Percentiles rank a stretch among this genome's conserved stretches.
phyloP scores from a whole-genome alignment of 106 monocot genomes.

The Acorus calamus region DNA sequence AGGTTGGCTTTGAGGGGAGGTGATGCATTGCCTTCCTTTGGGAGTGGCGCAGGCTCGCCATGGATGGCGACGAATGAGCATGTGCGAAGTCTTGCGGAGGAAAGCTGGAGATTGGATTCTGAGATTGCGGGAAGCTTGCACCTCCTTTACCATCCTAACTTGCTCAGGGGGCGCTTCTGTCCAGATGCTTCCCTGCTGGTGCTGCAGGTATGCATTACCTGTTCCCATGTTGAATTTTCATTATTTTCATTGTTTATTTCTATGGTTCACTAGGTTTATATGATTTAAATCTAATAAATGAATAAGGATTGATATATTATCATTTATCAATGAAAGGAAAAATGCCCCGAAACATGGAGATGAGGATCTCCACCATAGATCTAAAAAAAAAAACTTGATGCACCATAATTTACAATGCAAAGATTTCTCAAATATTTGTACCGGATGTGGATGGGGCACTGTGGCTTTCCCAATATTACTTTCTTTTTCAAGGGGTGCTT shows the following conservation, averaged over 20 bases:
- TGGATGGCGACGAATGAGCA: conserved; percentile 54
- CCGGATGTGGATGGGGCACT: too few relatives aligned
- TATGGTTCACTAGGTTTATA: too few relatives aligned
- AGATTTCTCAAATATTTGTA: too few relatives aligned
- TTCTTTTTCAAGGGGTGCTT: too few relatives aligned
- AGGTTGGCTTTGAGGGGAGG: conserved; percentile 70
- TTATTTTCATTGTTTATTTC: neutral
- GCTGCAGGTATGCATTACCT: conserved; percentile 54
- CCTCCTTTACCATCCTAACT: conserved; percentile 81
- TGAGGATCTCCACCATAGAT: too few relatives aligned
- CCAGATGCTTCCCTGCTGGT: conserved; percentile 94
- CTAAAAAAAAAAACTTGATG: too few relatives aligned
- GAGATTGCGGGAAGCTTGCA: conserved; percentile 70
- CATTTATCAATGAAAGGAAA: too few relatives aligned
- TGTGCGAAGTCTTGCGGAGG: conserved; percentile 58
- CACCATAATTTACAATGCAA: too few relatives aligned
- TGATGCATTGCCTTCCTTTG: conserved; percentile 76
- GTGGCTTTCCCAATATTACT: too few relatives aligned
- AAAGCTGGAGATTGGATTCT: conserved; percentile 55
- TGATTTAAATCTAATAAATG: too few relatives aligned
- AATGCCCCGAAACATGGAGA: too few relatives aligned
- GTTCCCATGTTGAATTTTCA: neutral
- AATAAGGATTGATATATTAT: too few relatives aligned
- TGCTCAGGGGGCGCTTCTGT: conserved; percentile 70
- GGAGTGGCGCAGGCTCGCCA: conserved; percentile 59